Evolutionary conservation across 441 rosid species (phyloP).

Genomic region (Codiaeum variegatum): DNA sequence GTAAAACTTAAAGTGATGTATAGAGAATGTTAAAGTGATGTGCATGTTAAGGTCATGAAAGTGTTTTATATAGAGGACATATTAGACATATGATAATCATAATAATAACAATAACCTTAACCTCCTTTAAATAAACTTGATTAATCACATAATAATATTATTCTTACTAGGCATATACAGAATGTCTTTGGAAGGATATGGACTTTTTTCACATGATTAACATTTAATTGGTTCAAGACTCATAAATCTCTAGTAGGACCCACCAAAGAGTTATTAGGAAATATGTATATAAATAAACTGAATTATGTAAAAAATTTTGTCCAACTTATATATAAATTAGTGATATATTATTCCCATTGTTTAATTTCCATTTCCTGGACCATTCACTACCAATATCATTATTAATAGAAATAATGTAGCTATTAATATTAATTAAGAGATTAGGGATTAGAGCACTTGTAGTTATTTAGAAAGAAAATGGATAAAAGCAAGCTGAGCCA

Average conservation of each 20-base stretch:
- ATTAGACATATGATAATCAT: too few species aligned
- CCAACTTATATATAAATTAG: neutral
- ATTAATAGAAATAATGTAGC: neutral
- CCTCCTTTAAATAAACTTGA: neutral
- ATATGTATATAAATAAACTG: neutral
- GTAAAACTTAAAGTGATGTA: too few species aligned
- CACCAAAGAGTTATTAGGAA: neutral
- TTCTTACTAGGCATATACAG: slow-evolving; percentile 4
- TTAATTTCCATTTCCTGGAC: neutral
- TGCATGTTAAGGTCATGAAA: too few species aligned
- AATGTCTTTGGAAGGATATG: slow-evolving; percentile 20
- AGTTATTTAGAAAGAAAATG: neutral
- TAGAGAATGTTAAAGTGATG: too few species aligned
- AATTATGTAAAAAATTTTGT: neutral
- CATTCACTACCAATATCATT: neutral
- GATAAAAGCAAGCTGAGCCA: neutral
- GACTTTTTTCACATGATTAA: slow-evolving; percentile 15
- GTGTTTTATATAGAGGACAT: too few species aligned
- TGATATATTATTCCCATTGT: neutral
- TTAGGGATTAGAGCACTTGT: neutral
- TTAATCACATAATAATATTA: neutral
- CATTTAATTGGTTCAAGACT: neutral
- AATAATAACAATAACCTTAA: neutral
- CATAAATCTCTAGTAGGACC: slow-evolving; percentile 1
- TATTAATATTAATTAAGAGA: neutral